phyloP scores from a whole-genome alignment of 768 basidiomycete genomes.

The Russula sp. region DNA sequence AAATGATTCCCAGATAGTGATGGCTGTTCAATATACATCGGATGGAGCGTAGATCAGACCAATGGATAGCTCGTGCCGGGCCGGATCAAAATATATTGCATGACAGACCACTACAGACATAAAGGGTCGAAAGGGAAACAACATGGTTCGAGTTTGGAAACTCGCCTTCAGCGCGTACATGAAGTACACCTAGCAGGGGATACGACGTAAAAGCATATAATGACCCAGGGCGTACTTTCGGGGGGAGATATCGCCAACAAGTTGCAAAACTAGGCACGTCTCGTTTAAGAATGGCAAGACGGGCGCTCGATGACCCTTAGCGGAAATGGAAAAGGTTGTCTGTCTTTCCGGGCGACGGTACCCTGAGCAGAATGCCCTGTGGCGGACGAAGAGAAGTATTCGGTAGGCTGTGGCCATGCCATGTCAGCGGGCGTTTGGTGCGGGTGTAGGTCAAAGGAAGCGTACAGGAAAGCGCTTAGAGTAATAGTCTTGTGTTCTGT shows the following conservation, averaged over 20 bases:
- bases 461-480: slow-evolving; percentile 82
- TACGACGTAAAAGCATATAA: slow-evolving; percentile 7
- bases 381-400: slow-evolving; percentile 75
- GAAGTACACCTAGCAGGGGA: slow-evolving; percentile 63
- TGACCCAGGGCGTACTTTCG: slow-evolving; percentile 50
- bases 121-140: slow-evolving; percentile 12
- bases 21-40: slow-evolving; percentile 36
- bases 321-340: slow-evolving; percentile 66
- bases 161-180: slow-evolving; percentile 81
- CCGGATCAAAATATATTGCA: slow-evolving; percentile 83
- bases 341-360: slow-evolving; percentile 78
- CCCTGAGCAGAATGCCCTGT: slow-evolving; percentile 57
- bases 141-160: neutral
- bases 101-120: slow-evolving; percentile 67
- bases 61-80: slow-evolving; percentile 40
- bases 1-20: slow-evolving; percentile 78
- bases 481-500: slow-evolving; percentile 58
- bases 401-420: slow-evolving; percentile 49
- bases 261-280: slow-evolving; percentile 57
- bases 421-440: neutral
- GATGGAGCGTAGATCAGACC: slow-evolving; percentile 9
- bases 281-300: neutral
- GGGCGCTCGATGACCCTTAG: slow-evolving; percentile 40
- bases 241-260: slow-evolving; percentile 79
- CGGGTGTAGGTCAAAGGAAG: slow-evolving; percentile 18